These are phyloP conservation scores for Cynanchum wilfordii DNA, from an alignment of 257 asterid species.

Conservation along the genomic window DNA sequence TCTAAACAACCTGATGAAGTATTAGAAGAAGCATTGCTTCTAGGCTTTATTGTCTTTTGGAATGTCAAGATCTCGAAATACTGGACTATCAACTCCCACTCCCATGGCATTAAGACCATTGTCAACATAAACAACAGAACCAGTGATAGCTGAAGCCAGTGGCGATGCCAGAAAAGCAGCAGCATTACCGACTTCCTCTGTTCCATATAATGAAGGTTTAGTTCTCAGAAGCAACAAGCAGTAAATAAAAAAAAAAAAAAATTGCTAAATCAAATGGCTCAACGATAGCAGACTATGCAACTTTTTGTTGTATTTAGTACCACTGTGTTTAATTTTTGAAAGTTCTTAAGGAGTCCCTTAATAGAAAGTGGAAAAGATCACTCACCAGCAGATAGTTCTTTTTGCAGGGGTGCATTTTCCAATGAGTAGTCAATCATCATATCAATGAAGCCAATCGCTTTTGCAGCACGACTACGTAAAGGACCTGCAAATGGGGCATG, in stretches of 20 bases:
- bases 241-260: background rate
- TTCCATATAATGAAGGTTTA: conserved; percentile 15
- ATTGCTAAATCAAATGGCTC: background rate
- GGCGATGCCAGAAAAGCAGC: conserved; percentile 84
- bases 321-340: background rate
- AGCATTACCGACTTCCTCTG: conserved; percentile 82
- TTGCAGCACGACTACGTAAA: conserved; percentile 96
- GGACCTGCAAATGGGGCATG: conserved; percentile 56
- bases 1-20: background rate
- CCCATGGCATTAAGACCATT: conserved; percentile 86
- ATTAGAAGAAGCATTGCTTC: conserved; percentile 1
- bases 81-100: conserved; percentile 83
- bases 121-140: conserved; percentile 69
- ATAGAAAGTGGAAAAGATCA: background rate
- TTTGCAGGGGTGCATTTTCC: conserved; percentile 92
- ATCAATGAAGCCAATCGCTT: conserved; percentile 96
- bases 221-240: conserved; percentile 9
- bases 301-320: background rate
- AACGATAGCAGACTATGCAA: background rate
- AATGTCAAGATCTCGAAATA: conserved; percentile 50
- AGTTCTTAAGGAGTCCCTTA: background rate
- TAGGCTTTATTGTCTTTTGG: conserved; percentile 48
- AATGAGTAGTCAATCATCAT: conserved; percentile 92
- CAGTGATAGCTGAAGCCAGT: conserved; percentile 77
- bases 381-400: conserved; percentile 90